Evolutionary conservation across 2,329 filamentous ascomycete genomes (phyloP).

Genomic region (Cordyceps militaris): DNA sequence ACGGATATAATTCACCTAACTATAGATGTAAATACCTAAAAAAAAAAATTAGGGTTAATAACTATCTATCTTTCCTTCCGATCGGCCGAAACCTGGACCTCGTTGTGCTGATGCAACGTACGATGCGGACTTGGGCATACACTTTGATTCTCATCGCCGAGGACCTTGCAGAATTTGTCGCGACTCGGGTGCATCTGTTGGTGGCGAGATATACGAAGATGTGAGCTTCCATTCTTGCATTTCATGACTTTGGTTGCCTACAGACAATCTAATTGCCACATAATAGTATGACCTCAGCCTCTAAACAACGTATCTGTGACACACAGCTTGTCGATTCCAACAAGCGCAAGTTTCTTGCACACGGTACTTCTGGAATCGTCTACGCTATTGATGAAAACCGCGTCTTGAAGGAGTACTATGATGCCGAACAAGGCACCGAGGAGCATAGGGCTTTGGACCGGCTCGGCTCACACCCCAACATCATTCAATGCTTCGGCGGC

Average conservation of each 20-base stretch:
- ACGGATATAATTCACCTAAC: no score
- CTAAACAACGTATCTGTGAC: background rate
- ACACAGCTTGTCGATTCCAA: background rate
- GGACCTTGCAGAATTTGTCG: background rate
- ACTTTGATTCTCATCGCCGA: background rate
- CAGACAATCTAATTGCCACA: background rate
- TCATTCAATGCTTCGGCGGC: background rate
- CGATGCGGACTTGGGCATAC: background rate
- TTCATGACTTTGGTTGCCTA: background rate
- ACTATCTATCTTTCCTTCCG: no score
- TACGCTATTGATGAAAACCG: constrained; percentile 4
- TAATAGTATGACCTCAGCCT: background rate
- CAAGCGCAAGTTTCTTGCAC: background rate
- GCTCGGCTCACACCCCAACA: constrained; percentile 5
- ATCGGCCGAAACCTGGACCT: background rate
- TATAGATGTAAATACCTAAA: no score
- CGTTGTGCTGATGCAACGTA: background rate
- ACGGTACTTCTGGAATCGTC: background rate
- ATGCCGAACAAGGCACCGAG: background rate
- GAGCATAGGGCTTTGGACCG: background rate
- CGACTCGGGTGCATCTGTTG: background rate
- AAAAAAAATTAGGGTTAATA: no score
- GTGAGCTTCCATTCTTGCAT: background rate
- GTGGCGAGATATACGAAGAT: background rate
- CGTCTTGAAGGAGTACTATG: constrained; percentile 8